Evolutionary conservation across 192 early-diverging fungal species (phyloP), one percentile per base, ranked within the genome.

Genomic region (Coemansia sp.): DNA sequence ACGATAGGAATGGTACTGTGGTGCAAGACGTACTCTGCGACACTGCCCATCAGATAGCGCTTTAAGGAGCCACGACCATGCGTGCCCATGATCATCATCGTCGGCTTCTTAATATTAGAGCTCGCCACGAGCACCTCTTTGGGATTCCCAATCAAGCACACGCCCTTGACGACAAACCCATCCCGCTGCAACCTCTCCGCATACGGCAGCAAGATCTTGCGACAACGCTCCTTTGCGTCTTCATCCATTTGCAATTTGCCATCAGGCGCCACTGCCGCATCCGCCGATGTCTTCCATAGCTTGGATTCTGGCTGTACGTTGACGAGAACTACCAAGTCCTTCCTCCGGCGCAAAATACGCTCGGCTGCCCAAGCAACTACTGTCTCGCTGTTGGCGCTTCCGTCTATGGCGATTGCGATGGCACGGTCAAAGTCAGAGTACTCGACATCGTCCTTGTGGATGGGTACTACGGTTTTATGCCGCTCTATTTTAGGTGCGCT

Each of bases 81-180:
- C 2, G 89, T 90, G 49, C 91, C 91, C 60, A 92, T 89, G 63
- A 92, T 84, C 28, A 92, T 71, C 80, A 89, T 86, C 1, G 86
- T 80, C 39, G 90, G 90, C 53, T 91, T 76, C 42, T 82, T 82
- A 35, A 76, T 66, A 21, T 76, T 82, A 21, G 74, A 65, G 71
- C 71, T 82, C 35, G 74, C 74, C n/a, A 82, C 79, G 10, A 82
- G 74, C 46, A 82, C 79, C 58, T 82, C 79, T 40, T 82, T 82
- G 33, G 79, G 74, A 39, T 82, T 82, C 30, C 79, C 79, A n/a
- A 82, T 82, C 55, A 82, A 44, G 40, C 79, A 82, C 26, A 82
- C 57, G 30, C 79, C 79, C 71, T 82, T 82, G 55, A 82, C 79
- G 8, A 82, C 79, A 70, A 82, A 82, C 4, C 79, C 79, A 63